A percentile compares a stretch with the other conserved stretches of the same genome.
Conservation (phyloP, 495 filamentous ascomycete genomes). For the Astrocystis sublimbata region DNA sequence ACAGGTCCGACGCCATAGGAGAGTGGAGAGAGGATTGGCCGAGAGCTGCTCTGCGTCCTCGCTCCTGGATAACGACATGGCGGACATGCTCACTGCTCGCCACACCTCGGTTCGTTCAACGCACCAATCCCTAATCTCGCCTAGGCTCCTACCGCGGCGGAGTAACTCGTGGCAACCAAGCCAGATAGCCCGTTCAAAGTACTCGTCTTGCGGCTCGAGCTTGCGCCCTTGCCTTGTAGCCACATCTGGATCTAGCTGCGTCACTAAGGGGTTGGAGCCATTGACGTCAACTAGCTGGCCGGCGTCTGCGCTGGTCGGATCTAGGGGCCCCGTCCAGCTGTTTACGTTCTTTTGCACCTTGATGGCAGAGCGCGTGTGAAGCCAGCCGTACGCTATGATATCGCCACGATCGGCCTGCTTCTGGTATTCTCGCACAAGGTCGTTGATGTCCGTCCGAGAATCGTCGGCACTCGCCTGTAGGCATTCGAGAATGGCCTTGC, state of each 20-base stretch:
- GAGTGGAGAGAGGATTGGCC: constrained; percentile 51
- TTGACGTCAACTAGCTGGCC: constrained; percentile 57
- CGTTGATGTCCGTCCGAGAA: constrained; percentile 67
- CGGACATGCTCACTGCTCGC: constrained; percentile 72
- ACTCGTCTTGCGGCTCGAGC: constrained; percentile 77
- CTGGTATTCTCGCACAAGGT: constrained; percentile 71
- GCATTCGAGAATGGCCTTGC: constrained; percentile 78
- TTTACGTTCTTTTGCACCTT: constrained; percentile 83
- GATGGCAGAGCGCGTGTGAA: constrained; percentile 85
- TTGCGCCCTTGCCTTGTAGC: constrained; percentile 70
- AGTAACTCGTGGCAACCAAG: constrained; percentile 86
- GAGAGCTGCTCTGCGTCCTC: constrained; percentile 37
- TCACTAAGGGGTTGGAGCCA: constrained; percentile 66
- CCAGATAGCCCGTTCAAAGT: constrained; percentile 85
- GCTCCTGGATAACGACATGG: constrained; percentile 49
- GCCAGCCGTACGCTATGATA: constrained; percentile 82
- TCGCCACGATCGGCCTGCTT: constrained; percentile 62
- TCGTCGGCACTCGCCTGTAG: constrained; percentile 69
- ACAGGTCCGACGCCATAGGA: constrained; percentile 81
- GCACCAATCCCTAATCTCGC: constrained; percentile 78
- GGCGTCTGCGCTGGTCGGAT: constrained; percentile 57
- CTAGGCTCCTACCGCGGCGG: constrained; percentile 70
- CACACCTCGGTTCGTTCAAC: constrained; percentile 75
- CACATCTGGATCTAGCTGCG: constrained; percentile 94
- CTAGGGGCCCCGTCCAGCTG: constrained; percentile 62